Percentiles rank a stretch among this genome's conserved stretches.
Conservation (phyloP, 192 early-diverging fungal species). For the Backusella mclennaniae region DNA sequence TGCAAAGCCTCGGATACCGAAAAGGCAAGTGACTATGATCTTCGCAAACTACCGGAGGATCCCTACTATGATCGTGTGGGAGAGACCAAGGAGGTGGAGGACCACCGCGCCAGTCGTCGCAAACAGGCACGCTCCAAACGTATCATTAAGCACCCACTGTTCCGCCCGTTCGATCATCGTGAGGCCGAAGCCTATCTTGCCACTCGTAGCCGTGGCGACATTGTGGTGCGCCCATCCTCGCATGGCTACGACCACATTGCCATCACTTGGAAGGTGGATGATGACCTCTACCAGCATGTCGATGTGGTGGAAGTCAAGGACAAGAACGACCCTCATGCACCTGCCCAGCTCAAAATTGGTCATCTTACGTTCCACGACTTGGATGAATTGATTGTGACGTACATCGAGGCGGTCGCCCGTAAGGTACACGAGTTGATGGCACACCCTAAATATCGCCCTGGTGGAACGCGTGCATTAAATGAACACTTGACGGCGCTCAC, state of each 20-base stretch:
- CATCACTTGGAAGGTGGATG: conserved; percentile 91
- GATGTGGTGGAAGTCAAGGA: conserved; percentile 72
- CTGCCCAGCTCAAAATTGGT: conserved; percentile 66
- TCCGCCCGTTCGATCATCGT: conserved; percentile 67
- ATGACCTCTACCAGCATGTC: conserved; percentile 86
- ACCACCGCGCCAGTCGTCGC: conserved; percentile 26
- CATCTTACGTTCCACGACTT: conserved; percentile 76
- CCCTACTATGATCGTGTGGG: conserved; percentile 58
- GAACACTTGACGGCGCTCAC: conserved; percentile 45
- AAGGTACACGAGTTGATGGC: conserved; percentile 68
- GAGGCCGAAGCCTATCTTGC: conserved; percentile 76
- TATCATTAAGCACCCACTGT: conserved; percentile 82
- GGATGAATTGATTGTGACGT: conserved; percentile 87
- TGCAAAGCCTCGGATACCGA: conserved; percentile 59
- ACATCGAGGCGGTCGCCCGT: conserved; percentile 81
- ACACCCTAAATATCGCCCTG: conserved; percentile 78
- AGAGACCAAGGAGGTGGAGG: conserved; percentile 38
- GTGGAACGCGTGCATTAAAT: conserved; percentile 53
- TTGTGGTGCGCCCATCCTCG: conserved; percentile 90
- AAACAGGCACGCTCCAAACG: conserved; percentile 47
- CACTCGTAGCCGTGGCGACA: conserved; percentile 64
- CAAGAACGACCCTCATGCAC: conserved; percentile 70
- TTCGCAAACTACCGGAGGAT: conserved; percentile 52
- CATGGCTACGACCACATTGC: conserved; percentile 86
- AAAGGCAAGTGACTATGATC: conserved; percentile 39